phyloP scores from a whole-genome alignment of 2,329 filamentous ascomycete genomes.

The Diaporthe sp. region DNA sequence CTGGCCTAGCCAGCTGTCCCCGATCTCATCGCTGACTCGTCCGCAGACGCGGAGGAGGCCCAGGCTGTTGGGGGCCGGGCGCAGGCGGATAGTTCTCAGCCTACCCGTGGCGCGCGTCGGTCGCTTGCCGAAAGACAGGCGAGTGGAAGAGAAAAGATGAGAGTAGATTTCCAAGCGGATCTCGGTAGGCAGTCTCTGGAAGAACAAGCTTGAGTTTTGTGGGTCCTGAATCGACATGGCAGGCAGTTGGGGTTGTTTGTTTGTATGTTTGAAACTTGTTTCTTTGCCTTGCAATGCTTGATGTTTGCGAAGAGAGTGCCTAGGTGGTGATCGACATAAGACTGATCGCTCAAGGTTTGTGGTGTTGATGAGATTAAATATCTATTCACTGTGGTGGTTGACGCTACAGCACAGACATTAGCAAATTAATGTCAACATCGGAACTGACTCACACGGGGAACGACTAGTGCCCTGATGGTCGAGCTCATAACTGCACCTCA shows the following conservation, averaged over 20 bases:
- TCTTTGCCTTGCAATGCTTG: too few relatives aligned
- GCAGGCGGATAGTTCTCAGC: not conserved
- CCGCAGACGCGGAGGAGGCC: not conserved
- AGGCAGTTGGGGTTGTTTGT: not conserved
- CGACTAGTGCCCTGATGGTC: not conserved
- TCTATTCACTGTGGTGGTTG: too few relatives aligned
- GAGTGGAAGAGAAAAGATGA: not conserved
- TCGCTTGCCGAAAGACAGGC: not conserved
- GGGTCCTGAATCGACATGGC: not conserved
- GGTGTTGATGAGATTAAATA: too few relatives aligned
- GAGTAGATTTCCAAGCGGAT: conserved; percentile 6
- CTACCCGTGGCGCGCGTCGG: too few relatives aligned
- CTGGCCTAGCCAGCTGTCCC: not conserved
- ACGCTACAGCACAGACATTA: too few relatives aligned
- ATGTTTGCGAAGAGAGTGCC: too few relatives aligned
- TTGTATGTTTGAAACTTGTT: not conserved
- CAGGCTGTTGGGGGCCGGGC: not conserved
- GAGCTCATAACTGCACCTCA: too few relatives aligned
- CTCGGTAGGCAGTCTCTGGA: not conserved
- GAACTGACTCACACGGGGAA: not conserved
- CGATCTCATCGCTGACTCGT: not conserved
- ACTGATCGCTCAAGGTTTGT: too few relatives aligned
- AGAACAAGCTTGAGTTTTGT: not conserved
- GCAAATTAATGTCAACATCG: not conserved
- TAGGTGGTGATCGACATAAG: too few relatives aligned